phyloP scores from a whole-genome alignment of 257 asterid genomes.

The Striga asiatica region DNA sequence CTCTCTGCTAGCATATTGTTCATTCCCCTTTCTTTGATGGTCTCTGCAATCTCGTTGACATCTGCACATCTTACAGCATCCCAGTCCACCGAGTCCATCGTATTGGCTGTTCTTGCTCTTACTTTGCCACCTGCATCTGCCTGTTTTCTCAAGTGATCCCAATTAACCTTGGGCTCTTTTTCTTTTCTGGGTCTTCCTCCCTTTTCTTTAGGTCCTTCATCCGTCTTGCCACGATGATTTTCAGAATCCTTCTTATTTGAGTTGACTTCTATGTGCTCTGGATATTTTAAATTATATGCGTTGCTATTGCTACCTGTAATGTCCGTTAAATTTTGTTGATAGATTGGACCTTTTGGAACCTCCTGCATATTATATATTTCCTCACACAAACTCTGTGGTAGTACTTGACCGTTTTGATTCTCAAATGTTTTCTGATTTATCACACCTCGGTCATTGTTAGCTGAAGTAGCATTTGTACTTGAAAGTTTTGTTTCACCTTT shows the following conservation, averaged over 20 bases:
- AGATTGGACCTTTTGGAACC: conserved; percentile 20
- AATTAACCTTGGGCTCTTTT: conserved; percentile 40
- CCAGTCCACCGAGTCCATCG: conserved; percentile 92
- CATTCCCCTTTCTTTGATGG: conserved; percentile 95
- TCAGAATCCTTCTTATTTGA: conserved; percentile 25
- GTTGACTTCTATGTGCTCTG: conserved; percentile 35
- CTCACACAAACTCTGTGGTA: conserved; percentile 19
- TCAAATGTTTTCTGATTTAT: conserved; percentile 12
- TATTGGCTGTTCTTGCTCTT: conserved; percentile 41
- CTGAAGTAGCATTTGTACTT: conserved; percentile 26
- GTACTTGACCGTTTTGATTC: conserved; percentile 25
- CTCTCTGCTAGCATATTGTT: conserved; percentile 87
- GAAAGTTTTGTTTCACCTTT: conserved; percentile 21
- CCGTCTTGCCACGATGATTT: conserved; percentile 21
- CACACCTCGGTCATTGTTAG: conserved; percentile 25
- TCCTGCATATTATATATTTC: conserved; percentile 27
- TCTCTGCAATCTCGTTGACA: conserved; percentile 65
- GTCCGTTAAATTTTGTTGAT: conserved; percentile 25
- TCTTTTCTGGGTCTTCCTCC: conserved; percentile 38
- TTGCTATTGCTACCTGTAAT: conserved; percentile 35
- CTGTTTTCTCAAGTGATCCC: conserved; percentile 67
- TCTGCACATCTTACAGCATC: conserved; percentile 79
- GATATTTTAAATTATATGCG: conserved; percentile 22
- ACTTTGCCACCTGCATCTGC: conserved; percentile 31
- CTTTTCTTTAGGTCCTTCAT: conserved; percentile 34